Evolutionary conservation across 768 basidiomycete genomes (phyloP).

Genomic region (Hygrocybe punicea): DNA sequence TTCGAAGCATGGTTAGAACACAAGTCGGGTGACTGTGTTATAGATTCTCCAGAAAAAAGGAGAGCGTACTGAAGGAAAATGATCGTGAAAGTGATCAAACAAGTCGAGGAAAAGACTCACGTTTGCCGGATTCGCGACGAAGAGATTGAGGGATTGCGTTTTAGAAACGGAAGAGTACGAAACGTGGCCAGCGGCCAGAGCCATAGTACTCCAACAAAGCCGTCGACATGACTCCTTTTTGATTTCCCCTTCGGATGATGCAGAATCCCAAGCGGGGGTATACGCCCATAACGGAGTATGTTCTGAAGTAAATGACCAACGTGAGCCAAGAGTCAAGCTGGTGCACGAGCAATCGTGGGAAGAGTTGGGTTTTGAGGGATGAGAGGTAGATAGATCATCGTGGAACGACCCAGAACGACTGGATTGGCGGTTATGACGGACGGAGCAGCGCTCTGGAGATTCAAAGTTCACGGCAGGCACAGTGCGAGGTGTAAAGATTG

Average conservation of each 20-base stretch:
- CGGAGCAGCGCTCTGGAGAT: too few species aligned
- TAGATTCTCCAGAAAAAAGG: conserved; percentile 73
- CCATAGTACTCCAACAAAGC: conserved; percentile 69
- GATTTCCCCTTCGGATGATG: conserved; percentile 61
- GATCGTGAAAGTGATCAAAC: neutral
- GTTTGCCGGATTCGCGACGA: conserved; percentile 62
- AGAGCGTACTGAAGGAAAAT: conserved; percentile 52
- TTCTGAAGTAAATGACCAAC: conserved; percentile 49
- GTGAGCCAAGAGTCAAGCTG: conserved; percentile 48
- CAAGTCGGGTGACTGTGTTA: conserved; percentile 35
- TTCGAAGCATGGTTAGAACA: conserved; percentile 41
- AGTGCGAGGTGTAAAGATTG: conserved; percentile 46
- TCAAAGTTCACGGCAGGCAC: conserved; percentile 48
- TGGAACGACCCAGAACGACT: too few species aligned
- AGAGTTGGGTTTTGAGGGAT: too few species aligned
- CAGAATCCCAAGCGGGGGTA: conserved; percentile 60
- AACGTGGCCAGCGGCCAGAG: conserved; percentile 61
- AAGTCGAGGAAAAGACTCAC: conserved; percentile 37
- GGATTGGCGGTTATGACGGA: too few species aligned
- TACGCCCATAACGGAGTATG: conserved; percentile 60
- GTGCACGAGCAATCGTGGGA: conserved; percentile 44
- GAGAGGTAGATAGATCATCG: too few species aligned
- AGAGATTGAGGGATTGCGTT: conserved; percentile 44
- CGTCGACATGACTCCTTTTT: conserved; percentile 69
- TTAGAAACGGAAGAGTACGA: conserved; percentile 52